These are phyloP conservation scores for Paramecium sonneborni DNA, from an alignment of 73 alveolate species.

Conservation along the genomic window DNA sequence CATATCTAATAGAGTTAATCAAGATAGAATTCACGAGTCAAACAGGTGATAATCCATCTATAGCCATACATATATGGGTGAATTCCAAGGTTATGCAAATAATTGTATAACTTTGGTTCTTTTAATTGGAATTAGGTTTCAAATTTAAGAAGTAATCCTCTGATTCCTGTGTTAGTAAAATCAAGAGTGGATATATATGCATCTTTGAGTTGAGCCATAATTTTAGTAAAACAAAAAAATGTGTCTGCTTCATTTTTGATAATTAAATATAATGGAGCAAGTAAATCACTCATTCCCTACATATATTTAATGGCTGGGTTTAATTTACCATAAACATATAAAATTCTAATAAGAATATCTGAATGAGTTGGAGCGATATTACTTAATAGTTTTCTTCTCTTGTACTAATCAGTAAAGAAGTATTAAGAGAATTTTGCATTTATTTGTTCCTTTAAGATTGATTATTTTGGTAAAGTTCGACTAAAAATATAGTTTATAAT, in stretches of 20 bases:
- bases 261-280: not conserved
- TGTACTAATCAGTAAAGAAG: not conserved
- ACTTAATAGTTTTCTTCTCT: not conserved
- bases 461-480: not conserved
- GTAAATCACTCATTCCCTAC: conserved; percentile 40
- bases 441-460: not conserved
- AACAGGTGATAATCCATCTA: conserved; percentile 16
- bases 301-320: conserved; percentile 28
- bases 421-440: not conserved
- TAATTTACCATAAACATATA: conserved; percentile 6
- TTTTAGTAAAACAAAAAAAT: conserved; percentile 33
- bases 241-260: conserved; percentile 39
- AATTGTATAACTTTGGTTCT: not conserved
- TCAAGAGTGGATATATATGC: not conserved
- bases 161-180: not conserved
- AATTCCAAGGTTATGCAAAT: not conserved
- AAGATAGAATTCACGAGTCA: conserved; percentile 8
- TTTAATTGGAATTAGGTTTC: not conserved
- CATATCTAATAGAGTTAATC: conserved; percentile 12
- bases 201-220: conserved; percentile 24
- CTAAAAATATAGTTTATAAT: not conserved
- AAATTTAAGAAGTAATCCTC: not conserved
- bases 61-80: conserved; percentile 34
- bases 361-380: not conserved
- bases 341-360: not conserved